Evolutionary conservation across 75 land plant species (phyloP), one percentile per base, ranked within the genome.

Genomic region (Cupressus sempervirens): DNA sequence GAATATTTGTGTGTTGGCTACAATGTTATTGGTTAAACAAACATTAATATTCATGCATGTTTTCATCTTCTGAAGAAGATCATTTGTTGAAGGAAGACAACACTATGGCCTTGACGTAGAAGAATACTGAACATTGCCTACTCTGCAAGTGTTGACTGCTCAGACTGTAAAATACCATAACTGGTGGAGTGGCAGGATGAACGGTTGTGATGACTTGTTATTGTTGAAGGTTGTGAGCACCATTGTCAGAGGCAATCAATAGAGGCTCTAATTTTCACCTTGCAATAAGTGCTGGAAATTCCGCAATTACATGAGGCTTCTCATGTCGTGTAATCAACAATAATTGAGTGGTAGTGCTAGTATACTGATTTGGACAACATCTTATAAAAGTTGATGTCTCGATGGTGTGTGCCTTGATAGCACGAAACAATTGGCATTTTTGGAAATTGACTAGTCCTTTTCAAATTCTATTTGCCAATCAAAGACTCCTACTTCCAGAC

Each of bases 341-440:
- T 56, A n/a, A 13, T 15, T 30, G 80, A 77, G 46, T 36, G 81
- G 67, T 26, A 85, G 11, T 30, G 38, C 96, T 93, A 83, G 67
- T 85, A 14, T 95, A 94, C 83, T 43, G 81, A 12, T 92, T 94
- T 84, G 89, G 91, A 26, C 77, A 89, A 84, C 76, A 91, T 86
- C 75, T 85, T 70, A 83, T 90, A 30, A 89, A 86, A 86, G 88
- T 86, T 82, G 87, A 89, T 83, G 50, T 72, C 20, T 13, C 15
- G 30, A 41, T 75, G 77, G 83, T 80, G 67, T 48, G 77, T 16
- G 84, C 72, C 82, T 53, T 90, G 68, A 11, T 88, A 54, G 79
- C 86, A 56, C 70, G 65, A 40, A 83, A 30, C 23, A 52, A 35
- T 82, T 80, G 86, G 15, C 89, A 53, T 14, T 88, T 85, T 74